Conservation (phyloP, 768 basidiomycete genomes). For the Amanita pseudoporphyria region DNA sequence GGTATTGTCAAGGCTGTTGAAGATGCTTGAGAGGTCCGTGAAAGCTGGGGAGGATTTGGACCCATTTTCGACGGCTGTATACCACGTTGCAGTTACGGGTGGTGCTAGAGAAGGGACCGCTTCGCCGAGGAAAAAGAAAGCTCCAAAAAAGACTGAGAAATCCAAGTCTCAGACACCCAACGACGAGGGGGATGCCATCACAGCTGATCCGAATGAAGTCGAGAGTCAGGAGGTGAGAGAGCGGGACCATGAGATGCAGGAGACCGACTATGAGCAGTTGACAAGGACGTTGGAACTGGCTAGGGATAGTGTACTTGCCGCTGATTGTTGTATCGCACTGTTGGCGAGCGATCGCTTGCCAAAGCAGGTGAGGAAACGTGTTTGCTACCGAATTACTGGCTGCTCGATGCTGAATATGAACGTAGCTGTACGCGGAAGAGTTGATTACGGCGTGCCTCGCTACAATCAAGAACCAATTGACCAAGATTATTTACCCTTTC, state of each 20-base stretch:
- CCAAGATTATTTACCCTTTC: slow-evolving; percentile 76
- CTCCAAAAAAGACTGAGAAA: slow-evolving; percentile 33
- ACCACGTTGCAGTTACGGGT: not conserved
- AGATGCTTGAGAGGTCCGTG: slow-evolving; percentile 72
- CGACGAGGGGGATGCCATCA: slow-evolving; percentile 20
- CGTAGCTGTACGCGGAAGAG: slow-evolving; percentile 88
- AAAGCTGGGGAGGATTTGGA: slow-evolving; percentile 67
- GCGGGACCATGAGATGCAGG: slow-evolving; percentile 23
- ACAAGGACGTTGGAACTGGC: slow-evolving; percentile 47
- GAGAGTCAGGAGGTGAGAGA: slow-evolving; percentile 11
- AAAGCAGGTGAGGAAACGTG: slow-evolving; percentile 60
- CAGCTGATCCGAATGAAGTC: slow-evolving; percentile 14
- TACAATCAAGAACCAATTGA: slow-evolving; percentile 72
- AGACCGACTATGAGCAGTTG: slow-evolving; percentile 41
- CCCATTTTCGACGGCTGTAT: slow-evolving; percentile 35
- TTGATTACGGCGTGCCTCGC: slow-evolving; percentile 72
- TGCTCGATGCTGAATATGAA: not conserved
- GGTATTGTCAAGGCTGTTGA: slow-evolving; percentile 55
- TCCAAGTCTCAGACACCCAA: slow-evolving; percentile 37
- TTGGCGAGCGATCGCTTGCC: slow-evolving; percentile 71
- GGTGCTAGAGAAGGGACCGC: slow-evolving; percentile 14
- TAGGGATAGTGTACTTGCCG: slow-evolving; percentile 68
- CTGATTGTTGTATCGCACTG: slow-evolving; percentile 73
- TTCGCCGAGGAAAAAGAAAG: slow-evolving; percentile 53
- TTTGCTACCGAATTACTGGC: not conserved